Conservation (phyloP, 345 rosid genomes). For the Camelina laxa region DNA sequence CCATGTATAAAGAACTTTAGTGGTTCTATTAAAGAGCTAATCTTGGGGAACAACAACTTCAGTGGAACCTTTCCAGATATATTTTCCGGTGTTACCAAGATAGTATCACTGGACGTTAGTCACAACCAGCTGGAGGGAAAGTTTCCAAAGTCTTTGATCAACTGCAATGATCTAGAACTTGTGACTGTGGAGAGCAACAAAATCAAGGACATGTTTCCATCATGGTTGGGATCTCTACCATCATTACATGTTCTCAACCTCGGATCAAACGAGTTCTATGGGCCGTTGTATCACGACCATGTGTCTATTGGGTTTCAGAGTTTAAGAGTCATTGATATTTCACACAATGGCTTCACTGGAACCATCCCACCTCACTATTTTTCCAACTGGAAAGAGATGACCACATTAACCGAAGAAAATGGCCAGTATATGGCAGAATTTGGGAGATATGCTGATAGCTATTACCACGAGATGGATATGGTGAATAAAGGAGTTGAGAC, state of each 20-base stretch:
- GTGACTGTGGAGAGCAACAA: slow-evolving; percentile 49
- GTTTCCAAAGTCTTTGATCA: slow-evolving; percentile 32
- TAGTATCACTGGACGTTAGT: slow-evolving; percentile 4
- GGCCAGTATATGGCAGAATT: neutral
- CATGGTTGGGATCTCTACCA: slow-evolving; percentile 21
- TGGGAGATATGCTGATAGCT: neutral
- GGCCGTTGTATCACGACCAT: slow-evolving; percentile 27
- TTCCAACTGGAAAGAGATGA: neutral
- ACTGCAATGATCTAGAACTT: slow-evolving; percentile 39
- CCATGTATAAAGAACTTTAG: slow-evolving; percentile 20
- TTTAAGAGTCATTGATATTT: slow-evolving; percentile 53
- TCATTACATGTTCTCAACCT: slow-evolving; percentile 48
- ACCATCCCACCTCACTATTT: slow-evolving; percentile 11
- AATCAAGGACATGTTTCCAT: slow-evolving; percentile 37
- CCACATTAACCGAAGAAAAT: neutral
- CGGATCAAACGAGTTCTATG: slow-evolving; percentile 50
- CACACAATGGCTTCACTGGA: slow-evolving; percentile 44
- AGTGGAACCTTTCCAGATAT: slow-evolving; percentile 27
- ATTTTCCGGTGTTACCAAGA: neutral
- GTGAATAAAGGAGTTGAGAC: slow-evolving; percentile 23
- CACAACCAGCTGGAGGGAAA: slow-evolving; percentile 40
- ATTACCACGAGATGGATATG: neutral
- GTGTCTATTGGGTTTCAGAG: slow-evolving; percentile 15
- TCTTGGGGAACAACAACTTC: slow-evolving; percentile 14
- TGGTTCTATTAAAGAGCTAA: neutral